Base-by-base conservation (phyloP, 2,329 filamentous ascomycete genomes). In the Epichloe brachyelytri region DNA sequence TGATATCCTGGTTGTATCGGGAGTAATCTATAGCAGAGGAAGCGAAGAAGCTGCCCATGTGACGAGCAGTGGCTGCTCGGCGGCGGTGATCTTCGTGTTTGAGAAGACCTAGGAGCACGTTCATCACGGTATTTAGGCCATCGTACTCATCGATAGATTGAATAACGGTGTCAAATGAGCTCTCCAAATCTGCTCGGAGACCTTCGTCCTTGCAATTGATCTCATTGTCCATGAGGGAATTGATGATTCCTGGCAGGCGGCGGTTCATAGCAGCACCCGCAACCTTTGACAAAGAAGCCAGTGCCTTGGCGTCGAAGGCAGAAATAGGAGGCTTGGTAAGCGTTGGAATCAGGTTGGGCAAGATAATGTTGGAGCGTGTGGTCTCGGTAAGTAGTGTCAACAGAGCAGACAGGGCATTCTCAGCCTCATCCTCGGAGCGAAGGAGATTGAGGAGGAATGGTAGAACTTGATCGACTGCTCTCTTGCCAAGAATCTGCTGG, bases 91-190 rank as follows among this genome's bases (percentile, higher is more conserved):
- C 91, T 37, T 96, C 88, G 61, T 97, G 85, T 70, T 97, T 97
- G 59, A 89, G 78, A 52, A 97, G 77, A 51, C 83, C 77, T 44
- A 97, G 73, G 71, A 98, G 85, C 38, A 93, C 88, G 61, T 87
- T 95, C 88, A 98, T 97, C 54, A 88, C 84, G 8, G 87, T 93
- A 65, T 96, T 97, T 37, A 98, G 77, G 48, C 94, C 93, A 68
- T 98, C 93, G 59, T 82, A 95, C 66, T 97, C 93, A 65, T 98
- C 93, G 53, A 97, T 89, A 19, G 90, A 95, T 48, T 91, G 73
- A 53, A 98, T 77, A 5, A 98, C 88, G 0, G 86, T 87, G 64
- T 96, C 88, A 60, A 98, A 93, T 0, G 93, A 86, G 47, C 73
- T 71, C 58, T 86, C 80, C 11, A 98, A 76, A 55, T 97, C 90